Evolutionary conservation across 1,284 basidiomycete species (phyloP).

Genomic region (Apiotrichum veenhuisii): DNA sequence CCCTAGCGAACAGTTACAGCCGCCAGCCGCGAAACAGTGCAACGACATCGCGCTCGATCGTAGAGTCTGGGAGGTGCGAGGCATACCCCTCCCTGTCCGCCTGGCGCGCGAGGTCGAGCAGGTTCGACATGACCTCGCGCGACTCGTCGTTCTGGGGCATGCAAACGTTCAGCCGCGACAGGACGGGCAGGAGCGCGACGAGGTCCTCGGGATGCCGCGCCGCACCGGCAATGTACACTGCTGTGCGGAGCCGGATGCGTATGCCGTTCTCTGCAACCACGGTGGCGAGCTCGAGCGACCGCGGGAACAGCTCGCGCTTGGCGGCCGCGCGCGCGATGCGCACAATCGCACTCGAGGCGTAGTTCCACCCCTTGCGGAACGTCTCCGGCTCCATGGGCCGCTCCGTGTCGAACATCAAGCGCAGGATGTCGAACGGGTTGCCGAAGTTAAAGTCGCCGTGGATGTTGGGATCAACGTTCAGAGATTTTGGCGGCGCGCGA

Average conservation of each 20-base stretch:
- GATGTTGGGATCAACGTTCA: background rate
- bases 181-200: background rate
- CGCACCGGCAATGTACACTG: constrained; percentile 3
- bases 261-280: background rate
- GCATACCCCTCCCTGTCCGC: background rate
- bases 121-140: background rate
- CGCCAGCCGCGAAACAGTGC: background rate
- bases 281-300: background rate
- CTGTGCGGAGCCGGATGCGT: background rate
- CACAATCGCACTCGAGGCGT: background rate
- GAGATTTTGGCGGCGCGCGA: background rate
- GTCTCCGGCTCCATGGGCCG: background rate
- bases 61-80: background rate
- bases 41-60: background rate
- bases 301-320: background rate
- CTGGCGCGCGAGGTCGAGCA: background rate
- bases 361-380: background rate
- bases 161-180: background rate
- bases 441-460: background rate
- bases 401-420: background rate
- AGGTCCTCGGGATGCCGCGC: constrained; percentile 11
- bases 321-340: constrained; percentile 2
- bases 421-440: constrained; percentile 1
- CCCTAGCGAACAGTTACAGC: background rate
- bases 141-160: background rate